phyloP scores from a whole-genome alignment of 306 rosid genomes.

The Ormosia semicastrata region DNA sequence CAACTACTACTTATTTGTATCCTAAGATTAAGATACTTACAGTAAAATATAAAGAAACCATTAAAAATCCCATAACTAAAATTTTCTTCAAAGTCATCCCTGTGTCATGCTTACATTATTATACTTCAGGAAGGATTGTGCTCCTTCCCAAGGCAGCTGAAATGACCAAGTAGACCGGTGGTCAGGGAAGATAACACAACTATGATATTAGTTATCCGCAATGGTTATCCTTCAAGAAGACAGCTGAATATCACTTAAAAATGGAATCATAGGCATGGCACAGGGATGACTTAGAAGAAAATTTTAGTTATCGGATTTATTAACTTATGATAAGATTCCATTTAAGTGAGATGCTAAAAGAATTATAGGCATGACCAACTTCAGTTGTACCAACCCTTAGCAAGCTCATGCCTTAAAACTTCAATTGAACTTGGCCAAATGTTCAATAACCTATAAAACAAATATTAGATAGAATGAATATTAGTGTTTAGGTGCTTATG shows the following conservation, averaged over 20 bases:
- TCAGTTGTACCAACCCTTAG: neutral
- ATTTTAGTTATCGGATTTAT: neutral
- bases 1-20: neutral
- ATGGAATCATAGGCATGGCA: neutral
- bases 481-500: neutral
- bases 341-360: neutral
- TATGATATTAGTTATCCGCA: neutral
- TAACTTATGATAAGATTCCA: neutral
- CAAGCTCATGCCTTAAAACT: neutral
- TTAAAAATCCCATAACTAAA: neutral
- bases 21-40: neutral
- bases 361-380: neutral
- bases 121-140: neutral
- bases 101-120: neutral
- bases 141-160: neutral
- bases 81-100: neutral
- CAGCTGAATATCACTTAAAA: neutral
- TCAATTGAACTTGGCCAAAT: neutral
- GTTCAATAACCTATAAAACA: neutral
- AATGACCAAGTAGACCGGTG: neutral
- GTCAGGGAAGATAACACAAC: neutral
- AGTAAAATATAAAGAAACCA: neutral
- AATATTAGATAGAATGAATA: neutral
- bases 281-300: neutral
- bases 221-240: neutral